Evolutionary conservation across 768 basidiomycete genomes (phyloP), one percentile per base, ranked within the genome.

Genomic region (Lactarius vividus): DNA sequence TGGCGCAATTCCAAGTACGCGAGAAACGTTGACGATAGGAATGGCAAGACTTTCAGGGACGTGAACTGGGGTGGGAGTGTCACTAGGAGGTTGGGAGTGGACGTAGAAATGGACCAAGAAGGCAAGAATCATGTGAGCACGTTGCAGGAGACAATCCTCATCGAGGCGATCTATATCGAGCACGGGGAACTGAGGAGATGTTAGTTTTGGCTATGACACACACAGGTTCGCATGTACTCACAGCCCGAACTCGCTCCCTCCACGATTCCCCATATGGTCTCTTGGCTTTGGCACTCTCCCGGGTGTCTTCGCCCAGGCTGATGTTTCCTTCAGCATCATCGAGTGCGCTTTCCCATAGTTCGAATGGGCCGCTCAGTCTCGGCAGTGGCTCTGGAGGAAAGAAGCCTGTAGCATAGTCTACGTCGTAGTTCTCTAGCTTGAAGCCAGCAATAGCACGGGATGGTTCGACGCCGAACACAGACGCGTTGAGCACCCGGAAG

Each of bases 61-160:
- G 59, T 82, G 72, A 46, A 86, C 76, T 1, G 85, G 75, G 6
- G 70, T 62, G 58, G 76, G 74, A 56, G 73, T 65, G 39, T 77
- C 72, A 20, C 77, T 71, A 5, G 77, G 75, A 9, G 88, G 87
- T 44, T 84, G 82, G 1, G 92, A 92, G 77, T 98, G 96, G 29
- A 88, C 87, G 77, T 94, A 99, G 75, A 93, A 92, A 78, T 94
- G 91, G 54, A 91, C 81, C 55, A 98, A 84, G 83, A 91, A 97
- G 8, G 95, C 85, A 40, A 98, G 83, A 57, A 97, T 91, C 74
- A 89, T 81, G 78, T 98, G 94, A 1, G 94, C 94, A 56, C 95
- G 86, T 68, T 94, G 89, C 18, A 92, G 81, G 57, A 81, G 76
- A 35, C 87, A 85, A 35, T 85, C 75, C 69, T 91, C 83, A 49